phyloP scores from a whole-genome alignment of 331 rosid genomes.

The Quercus lobata region DNA sequence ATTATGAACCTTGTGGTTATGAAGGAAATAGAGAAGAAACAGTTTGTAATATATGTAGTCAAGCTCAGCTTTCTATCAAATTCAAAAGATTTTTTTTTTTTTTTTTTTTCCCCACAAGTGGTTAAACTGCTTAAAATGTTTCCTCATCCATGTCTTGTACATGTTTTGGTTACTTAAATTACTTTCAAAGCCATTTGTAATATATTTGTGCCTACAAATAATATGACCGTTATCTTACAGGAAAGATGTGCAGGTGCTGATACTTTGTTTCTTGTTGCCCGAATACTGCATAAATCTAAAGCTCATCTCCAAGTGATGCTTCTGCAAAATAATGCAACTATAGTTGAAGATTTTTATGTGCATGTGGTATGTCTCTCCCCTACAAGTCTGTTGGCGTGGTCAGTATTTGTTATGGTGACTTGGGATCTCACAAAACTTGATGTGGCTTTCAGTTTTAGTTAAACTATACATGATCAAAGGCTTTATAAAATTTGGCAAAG shows the following conservation, averaged over 20 bases:
- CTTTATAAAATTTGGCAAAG: conserved; percentile 1
- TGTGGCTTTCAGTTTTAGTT: neutral
- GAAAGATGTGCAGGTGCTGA: conserved; percentile 97
- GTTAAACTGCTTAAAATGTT: neutral
- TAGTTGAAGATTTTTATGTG: conserved; percentile 83
- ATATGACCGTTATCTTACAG: conserved; percentile 49
- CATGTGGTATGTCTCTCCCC: conserved; percentile 65
- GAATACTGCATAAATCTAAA: conserved; percentile 80
- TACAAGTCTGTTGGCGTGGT: conserved; percentile 1
- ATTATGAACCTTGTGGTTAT: neutral
- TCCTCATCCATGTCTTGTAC: neutral
- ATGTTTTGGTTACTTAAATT: conserved; percentile 6
- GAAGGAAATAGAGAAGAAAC: neutral
- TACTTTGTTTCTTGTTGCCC: conserved; percentile 73
- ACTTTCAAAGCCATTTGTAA: conserved; percentile 12
- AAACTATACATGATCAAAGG: neutral
- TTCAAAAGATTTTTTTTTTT: neutral
- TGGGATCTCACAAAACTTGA: conserved; percentile 9
- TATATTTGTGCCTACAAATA: conserved; percentile 21
- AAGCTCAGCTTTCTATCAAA: neutral
- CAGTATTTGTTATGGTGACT: conserved; percentile 11
- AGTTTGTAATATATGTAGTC: neutral
- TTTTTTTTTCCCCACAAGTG: neutral
- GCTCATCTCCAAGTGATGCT: conserved; percentile 89
- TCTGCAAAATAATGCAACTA: conserved; percentile 73